These are phyloP conservation scores for Phylloporus scabripes DNA, from an alignment of 768 basidiomycete species.

Conservation along the genomic window DNA sequence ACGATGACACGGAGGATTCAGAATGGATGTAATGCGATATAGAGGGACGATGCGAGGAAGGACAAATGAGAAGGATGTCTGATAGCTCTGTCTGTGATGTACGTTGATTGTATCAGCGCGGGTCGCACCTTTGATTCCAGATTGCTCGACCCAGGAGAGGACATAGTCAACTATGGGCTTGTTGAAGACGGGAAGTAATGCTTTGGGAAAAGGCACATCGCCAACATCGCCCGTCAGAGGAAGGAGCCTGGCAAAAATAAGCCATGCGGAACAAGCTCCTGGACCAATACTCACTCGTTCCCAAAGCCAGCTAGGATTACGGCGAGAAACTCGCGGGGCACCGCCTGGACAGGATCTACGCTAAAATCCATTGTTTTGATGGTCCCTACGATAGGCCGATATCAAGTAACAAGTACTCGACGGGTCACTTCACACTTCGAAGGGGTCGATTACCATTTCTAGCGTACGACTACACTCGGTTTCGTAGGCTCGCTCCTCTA, in stretches of 20 bases:
- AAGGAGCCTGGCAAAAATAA: slow-evolving; percentile 46
- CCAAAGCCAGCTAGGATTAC: slow-evolving; percentile 90
- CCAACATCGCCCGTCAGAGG: slow-evolving; percentile 76
- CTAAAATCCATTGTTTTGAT: slow-evolving; percentile 54
- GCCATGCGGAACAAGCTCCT: background rate
- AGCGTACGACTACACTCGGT: slow-evolving; percentile 7
- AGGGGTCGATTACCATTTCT: slow-evolving; percentile 18
- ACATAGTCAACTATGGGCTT: slow-evolving; percentile 81
- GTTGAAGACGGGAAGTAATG: slow-evolving; percentile 82
- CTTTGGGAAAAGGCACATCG: slow-evolving; percentile 80
- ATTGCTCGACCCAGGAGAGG: slow-evolving; percentile 81
- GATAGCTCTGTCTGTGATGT: slow-evolving; percentile 7
- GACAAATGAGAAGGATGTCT: slow-evolving; percentile 89
- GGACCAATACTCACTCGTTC: slow-evolving; percentile 56
- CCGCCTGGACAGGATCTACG: slow-evolving; percentile 45
- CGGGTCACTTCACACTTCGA: slow-evolving; percentile 2
- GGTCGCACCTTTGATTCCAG: slow-evolving; percentile 70
- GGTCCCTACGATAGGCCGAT: background rate
- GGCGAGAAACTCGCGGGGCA: slow-evolving; percentile 77
- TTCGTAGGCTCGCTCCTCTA: background rate
- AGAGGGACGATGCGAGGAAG: slow-evolving; percentile 63
- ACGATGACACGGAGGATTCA: slow-evolving; percentile 53
- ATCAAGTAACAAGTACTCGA: too few species aligned
- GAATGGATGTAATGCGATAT: slow-evolving; percentile 86
- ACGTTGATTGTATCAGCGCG: background rate